Percentiles rank a stretch among this genome's conserved stretches.
Conservation (phyloP, 768 basidiomycete species). For the Mycena filopes region DNA sequence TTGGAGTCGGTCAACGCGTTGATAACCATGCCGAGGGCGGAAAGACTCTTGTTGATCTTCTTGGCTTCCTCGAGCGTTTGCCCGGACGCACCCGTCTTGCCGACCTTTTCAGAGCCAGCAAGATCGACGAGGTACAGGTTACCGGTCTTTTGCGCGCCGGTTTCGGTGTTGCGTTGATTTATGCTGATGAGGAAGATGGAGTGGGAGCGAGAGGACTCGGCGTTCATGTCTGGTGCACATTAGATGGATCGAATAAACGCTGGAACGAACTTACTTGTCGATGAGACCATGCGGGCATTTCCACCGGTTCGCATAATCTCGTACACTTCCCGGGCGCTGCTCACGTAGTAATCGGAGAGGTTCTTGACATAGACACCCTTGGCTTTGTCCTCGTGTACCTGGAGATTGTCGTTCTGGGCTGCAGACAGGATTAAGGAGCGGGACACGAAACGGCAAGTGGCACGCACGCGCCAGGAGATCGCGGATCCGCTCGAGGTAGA, state of each 20-base stretch:
- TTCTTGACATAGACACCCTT: slow-evolving; percentile 98
- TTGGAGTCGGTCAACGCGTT: slow-evolving; percentile 97
- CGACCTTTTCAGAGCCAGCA: slow-evolving; percentile 98
- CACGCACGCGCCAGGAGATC: slow-evolving; percentile 94
- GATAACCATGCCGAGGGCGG: slow-evolving; percentile 99
- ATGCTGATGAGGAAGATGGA: slow-evolving; percentile 99
- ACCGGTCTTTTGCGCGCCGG: slow-evolving; percentile 94
- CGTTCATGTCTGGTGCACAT: slow-evolving; percentile 89
- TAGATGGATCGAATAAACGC: neutral
- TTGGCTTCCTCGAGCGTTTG: slow-evolving; percentile 99
- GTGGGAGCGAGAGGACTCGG: slow-evolving; percentile 98
- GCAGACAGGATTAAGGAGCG: slow-evolving; percentile 21
- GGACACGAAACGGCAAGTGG: neutral
- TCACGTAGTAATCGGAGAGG: slow-evolving; percentile 97
- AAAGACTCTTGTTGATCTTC: slow-evolving; percentile 99
- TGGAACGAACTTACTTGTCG: slow-evolving; percentile 79
- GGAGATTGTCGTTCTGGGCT: slow-evolving; percentile 98
- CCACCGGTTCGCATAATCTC: slow-evolving; percentile 99
- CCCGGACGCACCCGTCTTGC: slow-evolving; percentile 98
- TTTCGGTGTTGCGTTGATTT: slow-evolving; percentile 95
- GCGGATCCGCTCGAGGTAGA: slow-evolving; percentile 95
- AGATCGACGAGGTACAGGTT: slow-evolving; percentile 98
- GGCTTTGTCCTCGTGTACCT: slow-evolving; percentile 98
- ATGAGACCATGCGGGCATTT: slow-evolving; percentile 88
- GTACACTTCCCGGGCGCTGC: slow-evolving; percentile 94